Percentiles rank a stretch among this genome's conserved stretches.
These are phyloP conservation scores for Didymella sp. DNA, from an alignment of 2,329 filamentous ascomycete species.

Conservation along the genomic window DNA sequence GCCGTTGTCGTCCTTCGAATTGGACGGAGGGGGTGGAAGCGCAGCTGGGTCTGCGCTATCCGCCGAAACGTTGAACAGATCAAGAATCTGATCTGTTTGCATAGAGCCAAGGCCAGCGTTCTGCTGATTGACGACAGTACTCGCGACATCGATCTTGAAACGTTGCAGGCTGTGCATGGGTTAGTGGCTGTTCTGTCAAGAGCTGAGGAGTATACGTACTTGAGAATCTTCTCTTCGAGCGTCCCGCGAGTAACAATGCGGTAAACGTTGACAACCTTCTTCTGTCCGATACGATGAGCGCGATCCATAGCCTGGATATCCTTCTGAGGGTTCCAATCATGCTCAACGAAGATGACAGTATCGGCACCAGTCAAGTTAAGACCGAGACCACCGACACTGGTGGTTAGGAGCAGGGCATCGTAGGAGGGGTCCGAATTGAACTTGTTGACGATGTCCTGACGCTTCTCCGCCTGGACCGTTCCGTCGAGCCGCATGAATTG, in stretches of 20 bases:
- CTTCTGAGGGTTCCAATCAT: slow-evolving; percentile 99
- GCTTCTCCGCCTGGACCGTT: slow-evolving; percentile 86
- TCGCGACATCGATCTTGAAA: slow-evolving; percentile 99
- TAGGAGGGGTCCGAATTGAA: slow-evolving; percentile 99
- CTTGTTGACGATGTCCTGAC: slow-evolving; percentile 97
- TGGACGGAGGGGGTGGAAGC: slow-evolving; percentile 61
- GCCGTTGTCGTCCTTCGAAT: slow-evolving; percentile 70
- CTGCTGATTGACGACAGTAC: slow-evolving; percentile 98
- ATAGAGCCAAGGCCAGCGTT: slow-evolving; percentile 93
- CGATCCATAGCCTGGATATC: slow-evolving; percentile 99
- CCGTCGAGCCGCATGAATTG: slow-evolving; percentile 95
- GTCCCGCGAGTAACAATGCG: slow-evolving; percentile 95
- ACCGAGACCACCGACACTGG: slow-evolving; percentile 91
- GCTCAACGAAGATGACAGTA: slow-evolving; percentile 98
- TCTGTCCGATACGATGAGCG: slow-evolving; percentile 96
- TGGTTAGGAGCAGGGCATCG: slow-evolving; percentile 91
- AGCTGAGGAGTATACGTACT: slow-evolving; percentile 57
- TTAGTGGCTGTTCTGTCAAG: slow-evolving; percentile 16
- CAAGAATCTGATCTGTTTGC: slow-evolving; percentile 98
- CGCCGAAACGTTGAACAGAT: slow-evolving; percentile 81
- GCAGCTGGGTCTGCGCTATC: slow-evolving; percentile 64
- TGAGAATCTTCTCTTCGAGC: slow-evolving; percentile 96
- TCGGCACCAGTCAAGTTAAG: slow-evolving; percentile 96
- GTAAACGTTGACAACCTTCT: slow-evolving; percentile 99
- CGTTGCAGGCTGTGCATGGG: slow-evolving; percentile 75